Percentiles rank a stretch among this genome's conserved stretches.
These are phyloP conservation scores for Tylopilus balloui DNA, from an alignment of 768 basidiomycete genomes.

Conservation along the genomic window DNA sequence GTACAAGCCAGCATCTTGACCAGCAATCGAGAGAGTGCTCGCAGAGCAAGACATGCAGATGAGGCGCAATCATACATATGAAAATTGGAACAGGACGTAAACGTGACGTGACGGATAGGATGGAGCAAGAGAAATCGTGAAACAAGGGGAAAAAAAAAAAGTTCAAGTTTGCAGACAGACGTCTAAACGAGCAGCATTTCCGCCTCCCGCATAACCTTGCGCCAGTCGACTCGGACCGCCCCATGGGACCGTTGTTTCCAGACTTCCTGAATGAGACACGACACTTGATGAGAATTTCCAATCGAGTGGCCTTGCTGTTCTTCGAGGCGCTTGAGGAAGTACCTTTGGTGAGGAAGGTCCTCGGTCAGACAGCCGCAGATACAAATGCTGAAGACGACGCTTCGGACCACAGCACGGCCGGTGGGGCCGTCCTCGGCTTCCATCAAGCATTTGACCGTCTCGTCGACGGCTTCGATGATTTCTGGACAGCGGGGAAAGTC, in stretches of 20 bases:
- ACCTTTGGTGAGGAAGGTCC: conserved; percentile 37
- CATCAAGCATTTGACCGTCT: conserved; percentile 48
- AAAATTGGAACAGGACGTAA: neutral
- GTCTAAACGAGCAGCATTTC: conserved; percentile 59
- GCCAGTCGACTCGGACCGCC: conserved; percentile 64
- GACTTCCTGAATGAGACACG: conserved; percentile 48
- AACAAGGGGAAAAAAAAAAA: neutral
- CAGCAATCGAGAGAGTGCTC: conserved; percentile 17
- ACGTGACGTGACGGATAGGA: conserved; percentile 1
- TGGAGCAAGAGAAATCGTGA: neutral
- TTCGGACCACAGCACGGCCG: conserved; percentile 58
- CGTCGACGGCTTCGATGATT: conserved; percentile 49
- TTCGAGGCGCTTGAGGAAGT: conserved; percentile 44
- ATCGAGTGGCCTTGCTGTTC: conserved; percentile 50
- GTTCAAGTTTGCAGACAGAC: neutral
- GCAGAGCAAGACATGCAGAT: conserved; percentile 10
- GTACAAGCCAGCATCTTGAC: conserved; percentile 19
- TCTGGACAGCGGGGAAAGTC: conserved; percentile 63
- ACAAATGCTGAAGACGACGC: conserved; percentile 75
- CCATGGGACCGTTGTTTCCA: conserved; percentile 45
- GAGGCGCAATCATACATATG: conserved; percentile 9
- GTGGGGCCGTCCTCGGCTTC: conserved; percentile 34
- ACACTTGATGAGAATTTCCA: conserved; percentile 62
- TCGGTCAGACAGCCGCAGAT: conserved; percentile 69
- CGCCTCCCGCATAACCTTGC: conserved; percentile 45